Base-by-base conservation (phyloP, 1,284 basidiomycete genomes). In the Boletus austroedulis region DNA sequence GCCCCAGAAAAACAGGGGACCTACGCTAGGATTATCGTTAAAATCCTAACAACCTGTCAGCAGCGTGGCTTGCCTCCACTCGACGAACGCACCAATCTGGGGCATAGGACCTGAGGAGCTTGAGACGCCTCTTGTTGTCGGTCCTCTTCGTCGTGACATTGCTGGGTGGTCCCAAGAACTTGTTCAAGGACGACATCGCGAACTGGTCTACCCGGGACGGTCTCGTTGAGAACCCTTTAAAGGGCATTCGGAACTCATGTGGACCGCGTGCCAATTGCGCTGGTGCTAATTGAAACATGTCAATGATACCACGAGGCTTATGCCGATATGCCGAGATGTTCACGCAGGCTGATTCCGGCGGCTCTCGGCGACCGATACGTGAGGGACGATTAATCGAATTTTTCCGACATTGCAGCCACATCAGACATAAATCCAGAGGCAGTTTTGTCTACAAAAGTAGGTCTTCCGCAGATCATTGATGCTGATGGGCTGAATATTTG, bases 21-120 rank as follows among this genome's bases (percentile, higher is more conserved):
- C 53, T 72, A 93, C 92, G 84, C 85, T 38, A 93, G 74, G 24
- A 78, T 67, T 50, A 90, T 78, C 14, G 87, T 87, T n/a, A 92
- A 67, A 31, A 84, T 68, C 91, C 91, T 88, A 38, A 24, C 23
- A 31, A 46, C 56, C 4, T 45, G 40, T 58, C 50, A 48, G 43
- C n/a, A 40, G 40, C 49, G 26, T 59, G 53, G 19, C 29, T 56
- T 36, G 9, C 40, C 44, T 32, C 45, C 36, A 41, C 34, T 49
- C 24, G 56, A 40, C 53, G 12, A 11, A 34, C 81, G 62, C 60
- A 89, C 89, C 89, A 91, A 67, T 91, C 90, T 1, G 86, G 86
- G 26, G 80, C 78, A 74, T 91, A 91, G 19, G 84, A 86, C 49
- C 76, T 65, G 26, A 89, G 61, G 6, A 89, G 73, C 57, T 77